Conservation (phyloP, 148 eudicot species). For the Chenopodium formosanum region DNA sequence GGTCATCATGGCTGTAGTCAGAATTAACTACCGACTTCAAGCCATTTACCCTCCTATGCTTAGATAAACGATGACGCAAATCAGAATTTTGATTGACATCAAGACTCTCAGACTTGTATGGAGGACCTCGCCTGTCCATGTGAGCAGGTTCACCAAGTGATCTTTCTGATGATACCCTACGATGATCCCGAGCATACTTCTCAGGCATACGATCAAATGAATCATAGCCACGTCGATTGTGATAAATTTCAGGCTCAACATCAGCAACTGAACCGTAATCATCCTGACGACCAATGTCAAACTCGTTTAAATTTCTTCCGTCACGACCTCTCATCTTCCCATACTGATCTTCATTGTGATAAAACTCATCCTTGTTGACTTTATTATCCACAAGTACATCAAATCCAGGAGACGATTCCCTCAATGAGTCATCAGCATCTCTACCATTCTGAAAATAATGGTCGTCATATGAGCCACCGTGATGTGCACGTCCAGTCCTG, state of each 20-base stretch:
- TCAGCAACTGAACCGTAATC: constrained; percentile 43
- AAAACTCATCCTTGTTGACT: constrained; percentile 58
- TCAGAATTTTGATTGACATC: constrained; percentile 50
- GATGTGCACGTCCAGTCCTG: constrained; percentile 40
- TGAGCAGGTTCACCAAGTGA: constrained; percentile 31
- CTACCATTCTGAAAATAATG: constrained; percentile 40
- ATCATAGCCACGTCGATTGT: constrained; percentile 50
- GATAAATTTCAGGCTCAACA: constrained; percentile 50
- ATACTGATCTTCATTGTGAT: constrained; percentile 60
- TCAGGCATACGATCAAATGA: constrained; percentile 46
- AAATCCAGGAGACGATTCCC: constrained; percentile 96
- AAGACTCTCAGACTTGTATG: constrained; percentile 37
- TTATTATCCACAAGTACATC: constrained; percentile 97
- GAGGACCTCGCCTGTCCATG: constrained; percentile 49
- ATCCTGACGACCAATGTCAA: constrained; percentile 45
- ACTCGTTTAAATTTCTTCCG: constrained; percentile 51
- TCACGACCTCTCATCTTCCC: constrained; percentile 46
- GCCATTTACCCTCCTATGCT: constrained; percentile 63
- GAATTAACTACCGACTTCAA: constrained; percentile 68
- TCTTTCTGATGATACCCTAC: constrained; percentile 53
- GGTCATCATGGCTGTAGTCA: constrained; percentile 44
- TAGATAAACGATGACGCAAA: constrained; percentile 71
- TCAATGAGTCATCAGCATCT: constrained; percentile 67
- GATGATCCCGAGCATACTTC: constrained; percentile 55
- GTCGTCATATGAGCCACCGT: constrained; percentile 42